Percentiles rank a stretch among this genome's conserved stretches.
Conservation (phyloP, 331 rosid genomes). For the Malus hybrid region DNA sequence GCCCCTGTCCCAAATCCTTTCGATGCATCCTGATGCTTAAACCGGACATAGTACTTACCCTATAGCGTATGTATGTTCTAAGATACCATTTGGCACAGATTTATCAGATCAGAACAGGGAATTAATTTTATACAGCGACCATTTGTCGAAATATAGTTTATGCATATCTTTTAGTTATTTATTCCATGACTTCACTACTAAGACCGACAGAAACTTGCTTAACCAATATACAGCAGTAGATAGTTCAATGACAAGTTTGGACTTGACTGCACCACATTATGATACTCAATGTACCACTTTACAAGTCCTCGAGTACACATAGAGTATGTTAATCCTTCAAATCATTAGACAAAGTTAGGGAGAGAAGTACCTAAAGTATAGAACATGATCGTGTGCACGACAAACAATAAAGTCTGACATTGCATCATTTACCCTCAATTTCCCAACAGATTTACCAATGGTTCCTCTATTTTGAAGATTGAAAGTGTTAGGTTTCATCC, state of each 20-base stretch:
- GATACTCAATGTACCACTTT: too few relatives aligned
- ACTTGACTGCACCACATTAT: background rate
- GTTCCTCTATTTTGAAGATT: conserved; percentile 95
- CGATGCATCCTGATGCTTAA: too few relatives aligned
- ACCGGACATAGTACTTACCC: too few relatives aligned
- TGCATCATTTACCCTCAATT: conserved; percentile 85
- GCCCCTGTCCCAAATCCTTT: too few relatives aligned
- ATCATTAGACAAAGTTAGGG: background rate
- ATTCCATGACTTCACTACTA: background rate
- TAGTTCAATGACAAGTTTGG: background rate
- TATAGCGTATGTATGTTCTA: too few relatives aligned
- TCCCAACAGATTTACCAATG: conserved; percentile 98
- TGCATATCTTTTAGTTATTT: background rate
- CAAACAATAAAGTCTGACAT: conserved; percentile 97
- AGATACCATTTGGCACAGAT: background rate
- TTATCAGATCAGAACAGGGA: background rate
- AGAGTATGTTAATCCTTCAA: background rate
- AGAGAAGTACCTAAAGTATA: conserved; percentile 74
- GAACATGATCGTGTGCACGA: conserved; percentile 85
- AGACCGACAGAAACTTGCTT: background rate
- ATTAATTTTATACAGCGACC: background rate
- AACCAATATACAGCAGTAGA: background rate
- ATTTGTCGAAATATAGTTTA: background rate
- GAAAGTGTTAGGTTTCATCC: conserved; percentile 90
- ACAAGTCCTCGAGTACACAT: background rate